phyloP scores from a whole-genome alignment of 225 moss, liverwort and hornwort species.

The Polytrichum commune region DNA sequence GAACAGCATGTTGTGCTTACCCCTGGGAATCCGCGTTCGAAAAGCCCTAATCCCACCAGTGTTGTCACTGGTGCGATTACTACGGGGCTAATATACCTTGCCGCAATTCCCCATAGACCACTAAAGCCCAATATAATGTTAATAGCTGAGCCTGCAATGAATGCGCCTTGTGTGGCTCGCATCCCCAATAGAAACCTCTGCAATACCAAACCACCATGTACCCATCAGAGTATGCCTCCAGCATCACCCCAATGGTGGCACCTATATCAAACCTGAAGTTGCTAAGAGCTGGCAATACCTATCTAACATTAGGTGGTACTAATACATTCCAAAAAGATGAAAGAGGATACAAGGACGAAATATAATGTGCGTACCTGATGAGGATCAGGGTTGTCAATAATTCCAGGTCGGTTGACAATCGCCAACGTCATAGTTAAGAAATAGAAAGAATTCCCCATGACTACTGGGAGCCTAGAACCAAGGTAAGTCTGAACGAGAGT shows the following conservation, averaged over 20 bases:
- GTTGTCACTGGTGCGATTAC: constrained; percentile 73
- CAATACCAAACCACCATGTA: not conserved
- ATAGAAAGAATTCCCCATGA: constrained; percentile 80
- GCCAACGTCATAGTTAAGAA: constrained; percentile 63
- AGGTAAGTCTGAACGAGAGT: constrained; percentile 73
- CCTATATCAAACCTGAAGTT: too few species aligned
- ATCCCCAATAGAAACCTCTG: constrained; percentile 72
- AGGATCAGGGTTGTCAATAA: constrained; percentile 45
- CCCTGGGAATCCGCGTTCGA: constrained; percentile 68
- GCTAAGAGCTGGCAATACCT: too few species aligned
- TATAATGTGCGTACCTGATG: constrained; percentile 36
- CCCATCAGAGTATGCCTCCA: too few species aligned
- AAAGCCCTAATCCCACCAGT: constrained; percentile 67
- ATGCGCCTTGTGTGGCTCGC: constrained; percentile 81
- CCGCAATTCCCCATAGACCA: constrained; percentile 75
- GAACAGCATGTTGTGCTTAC: constrained; percentile 13
- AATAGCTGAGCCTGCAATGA: constrained; percentile 71
- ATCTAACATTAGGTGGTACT: too few species aligned
- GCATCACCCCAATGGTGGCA: too few species aligned
- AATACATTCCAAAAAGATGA: not conserved
- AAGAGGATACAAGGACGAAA: not conserved
- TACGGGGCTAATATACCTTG: constrained; percentile 72
- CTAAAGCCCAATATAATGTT: constrained; percentile 83
- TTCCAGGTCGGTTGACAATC: constrained; percentile 55
- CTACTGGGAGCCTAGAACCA: constrained; percentile 77